Evolutionary conservation across 2,329 filamentous ascomycete genomes (phyloP).

Genomic region (Aureobasidium sp.): DNA sequence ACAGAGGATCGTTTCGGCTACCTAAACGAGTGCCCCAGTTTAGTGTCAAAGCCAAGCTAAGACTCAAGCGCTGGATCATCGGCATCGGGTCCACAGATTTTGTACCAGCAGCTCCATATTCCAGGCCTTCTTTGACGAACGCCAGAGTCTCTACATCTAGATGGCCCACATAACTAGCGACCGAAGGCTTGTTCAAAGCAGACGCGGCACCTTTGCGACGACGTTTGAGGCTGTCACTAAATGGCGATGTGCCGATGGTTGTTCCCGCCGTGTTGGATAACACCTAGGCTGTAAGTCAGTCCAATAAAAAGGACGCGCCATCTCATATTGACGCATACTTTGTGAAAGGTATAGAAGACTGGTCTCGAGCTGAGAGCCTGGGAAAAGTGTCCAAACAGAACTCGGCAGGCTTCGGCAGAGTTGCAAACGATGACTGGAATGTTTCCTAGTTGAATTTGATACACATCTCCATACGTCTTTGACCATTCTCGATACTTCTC

Average conservation of each 20-base stretch:
- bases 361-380: slow-evolving; percentile 37
- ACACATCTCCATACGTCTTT: slow-evolving; percentile 36
- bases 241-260: slow-evolving; percentile 62
- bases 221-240: slow-evolving; percentile 57
- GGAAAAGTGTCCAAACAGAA: slow-evolving; percentile 37
- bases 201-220: slow-evolving; percentile 59
- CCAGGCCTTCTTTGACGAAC: slow-evolving; percentile 55
- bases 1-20: slow-evolving; percentile 53
- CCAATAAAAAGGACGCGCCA: background rate
- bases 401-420: slow-evolving; percentile 34
- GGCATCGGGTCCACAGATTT: slow-evolving; percentile 57
- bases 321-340: slow-evolving; percentile 22
- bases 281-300: slow-evolving; percentile 36
- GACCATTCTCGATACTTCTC: slow-evolving; percentile 40
- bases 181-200: slow-evolving; percentile 58
- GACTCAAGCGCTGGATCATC: slow-evolving; percentile 58
- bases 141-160: slow-evolving; percentile 57
- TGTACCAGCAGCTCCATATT: slow-evolving; percentile 50
- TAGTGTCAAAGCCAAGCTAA: slow-evolving; percentile 57
- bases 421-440: slow-evolving; percentile 40
- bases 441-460: slow-evolving; percentile 42
- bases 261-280: slow-evolving; percentile 60
- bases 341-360: slow-evolving; percentile 42
- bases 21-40: slow-evolving; percentile 60
- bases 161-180: slow-evolving; percentile 56